Evolutionary conservation across 1,139 yeast species (phyloP).

Genomic region (Citeromyces hawaiiensis): DNA sequence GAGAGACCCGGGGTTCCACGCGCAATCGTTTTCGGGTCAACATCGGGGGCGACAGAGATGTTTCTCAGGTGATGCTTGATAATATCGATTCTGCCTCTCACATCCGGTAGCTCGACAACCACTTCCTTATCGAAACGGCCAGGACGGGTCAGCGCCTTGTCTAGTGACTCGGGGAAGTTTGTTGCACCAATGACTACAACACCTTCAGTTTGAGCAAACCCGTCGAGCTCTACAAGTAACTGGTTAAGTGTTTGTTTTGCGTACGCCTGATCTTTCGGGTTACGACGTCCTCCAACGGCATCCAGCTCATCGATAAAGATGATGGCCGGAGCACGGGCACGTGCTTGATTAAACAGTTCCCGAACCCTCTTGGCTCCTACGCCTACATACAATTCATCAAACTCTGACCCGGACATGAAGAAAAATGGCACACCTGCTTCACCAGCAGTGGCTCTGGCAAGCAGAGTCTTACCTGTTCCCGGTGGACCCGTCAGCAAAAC

Average conservation of each 20-base stretch:
- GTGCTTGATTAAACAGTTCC: slow-evolving; percentile 84
- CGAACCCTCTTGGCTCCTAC: slow-evolving; percentile 98
- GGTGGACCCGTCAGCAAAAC: slow-evolving; percentile 97
- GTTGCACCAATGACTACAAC: slow-evolving; percentile 97
- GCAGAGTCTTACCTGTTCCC: slow-evolving; percentile 96
- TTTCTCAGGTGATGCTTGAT: slow-evolving; percentile 86
- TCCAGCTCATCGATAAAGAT: slow-evolving; percentile 94
- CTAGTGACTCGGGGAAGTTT: slow-evolving; percentile 92
- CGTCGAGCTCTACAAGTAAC: slow-evolving; percentile 89
- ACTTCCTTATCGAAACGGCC: slow-evolving; percentile 97
- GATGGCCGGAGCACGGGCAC: slow-evolving; percentile 94
- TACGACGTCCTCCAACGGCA: slow-evolving; percentile 97
- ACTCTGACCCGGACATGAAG: slow-evolving; percentile 97
- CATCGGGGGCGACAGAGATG: slow-evolving; percentile 73
- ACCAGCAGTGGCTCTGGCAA: slow-evolving; percentile 98
- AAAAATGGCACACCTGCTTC: slow-evolving; percentile 99
- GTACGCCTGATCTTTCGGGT: slow-evolving; percentile 95
- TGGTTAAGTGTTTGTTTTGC: slow-evolving; percentile 96
- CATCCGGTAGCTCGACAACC: slow-evolving; percentile 93
- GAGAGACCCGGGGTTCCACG: slow-evolving; percentile 96
- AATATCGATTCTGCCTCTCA: slow-evolving; percentile 90
- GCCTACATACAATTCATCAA: slow-evolving; percentile 95
- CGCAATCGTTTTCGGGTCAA: slow-evolving; percentile 81
- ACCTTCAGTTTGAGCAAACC: slow-evolving; percentile 86
- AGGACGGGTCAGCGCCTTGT: slow-evolving; percentile 95